Percentiles rank a stretch among this genome's conserved stretches.
phyloP scores from a whole-genome alignment of 805 yeast species.

The Kuraishia ogatae region DNA sequence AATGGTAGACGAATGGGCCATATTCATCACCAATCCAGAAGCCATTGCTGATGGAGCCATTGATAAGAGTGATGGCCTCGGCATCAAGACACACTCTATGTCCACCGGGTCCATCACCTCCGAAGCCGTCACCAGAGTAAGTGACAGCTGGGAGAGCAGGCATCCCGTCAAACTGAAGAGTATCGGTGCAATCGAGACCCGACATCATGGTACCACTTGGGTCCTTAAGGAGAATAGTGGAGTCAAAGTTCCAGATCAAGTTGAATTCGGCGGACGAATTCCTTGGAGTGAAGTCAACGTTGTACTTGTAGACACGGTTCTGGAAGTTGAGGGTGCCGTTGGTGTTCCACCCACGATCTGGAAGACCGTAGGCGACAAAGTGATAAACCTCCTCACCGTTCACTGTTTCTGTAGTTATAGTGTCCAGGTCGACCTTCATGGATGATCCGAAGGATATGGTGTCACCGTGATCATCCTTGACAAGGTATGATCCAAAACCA shows the following conservation, averaged over 20 bases:
- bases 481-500: slow-evolving; percentile 17
- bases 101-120: slow-evolving; percentile 8
- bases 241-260: slow-evolving; percentile 18
- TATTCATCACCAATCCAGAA: slow-evolving; percentile 26
- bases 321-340: slow-evolving; percentile 20
- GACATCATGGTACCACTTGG: slow-evolving; percentile 18
- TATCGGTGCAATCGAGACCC: slow-evolving; percentile 22
- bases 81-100: slow-evolving; percentile 20
- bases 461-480: slow-evolving; percentile 20
- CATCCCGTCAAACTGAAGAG: slow-evolving; percentile 14
- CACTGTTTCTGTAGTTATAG: slow-evolving; percentile 6
- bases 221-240: slow-evolving; percentile 20
- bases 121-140: slow-evolving; percentile 23
- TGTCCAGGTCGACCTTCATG: slow-evolving; percentile 15
- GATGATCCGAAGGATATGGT: slow-evolving; percentile 25
- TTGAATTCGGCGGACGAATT: slow-evolving; percentile 10
- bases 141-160: slow-evolving; percentile 17
- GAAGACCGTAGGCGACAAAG: slow-evolving; percentile 19
- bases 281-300: slow-evolving; percentile 16
- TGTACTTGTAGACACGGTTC: slow-evolving; percentile 18
- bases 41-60: slow-evolving; percentile 20
- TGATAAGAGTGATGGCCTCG: slow-evolving; percentile 18
- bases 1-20: slow-evolving; percentile 22
- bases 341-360: slow-evolving; percentile 25
- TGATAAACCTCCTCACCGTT: slow-evolving; percentile 16